These are phyloP conservation scores for Kingdonia uniflora DNA, from an alignment of 164 flowering plant species.

Conservation along the genomic window DNA sequence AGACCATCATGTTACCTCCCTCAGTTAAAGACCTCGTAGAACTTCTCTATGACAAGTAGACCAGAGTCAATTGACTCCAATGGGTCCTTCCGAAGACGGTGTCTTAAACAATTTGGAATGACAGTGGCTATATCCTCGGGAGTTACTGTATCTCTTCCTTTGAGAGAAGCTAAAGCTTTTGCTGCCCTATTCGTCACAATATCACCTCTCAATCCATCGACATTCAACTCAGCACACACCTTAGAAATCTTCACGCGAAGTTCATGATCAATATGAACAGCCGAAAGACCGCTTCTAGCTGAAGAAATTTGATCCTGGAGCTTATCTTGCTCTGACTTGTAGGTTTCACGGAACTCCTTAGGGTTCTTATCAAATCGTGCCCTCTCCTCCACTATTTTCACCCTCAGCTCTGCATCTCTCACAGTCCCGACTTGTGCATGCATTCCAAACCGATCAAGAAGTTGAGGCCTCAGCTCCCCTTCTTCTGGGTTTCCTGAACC, in stretches of 20 bases:
- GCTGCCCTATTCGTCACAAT: conserved; percentile 51
- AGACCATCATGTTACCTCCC: conserved; percentile 6
- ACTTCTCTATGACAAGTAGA: conserved; percentile 83
- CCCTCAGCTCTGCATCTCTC: conserved; percentile 89
- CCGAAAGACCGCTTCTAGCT: conserved; percentile 57
- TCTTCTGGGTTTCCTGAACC: conserved; percentile 98
- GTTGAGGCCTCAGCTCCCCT: conserved; percentile 96
- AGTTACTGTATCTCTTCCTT: conserved; percentile 73
- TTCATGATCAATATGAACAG: conserved; percentile 77
- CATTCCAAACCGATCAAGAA: conserved; percentile 97
- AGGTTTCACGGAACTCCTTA: conserved; percentile 65
- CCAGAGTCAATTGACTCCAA: conserved; percentile 97
- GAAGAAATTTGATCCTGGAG: conserved; percentile 68
- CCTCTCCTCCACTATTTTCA: conserved; percentile 94
- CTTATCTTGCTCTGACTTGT: conserved; percentile 73
- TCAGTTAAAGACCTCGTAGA: conserved; percentile 72
- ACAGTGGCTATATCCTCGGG: conserved; percentile 94
- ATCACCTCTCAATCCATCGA: conserved; percentile 17
- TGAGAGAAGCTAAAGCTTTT: conserved; percentile 84
- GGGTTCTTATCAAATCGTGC: conserved; percentile 79
- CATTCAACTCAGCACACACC: conserved; percentile 79
- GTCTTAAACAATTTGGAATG: conserved; percentile 93
- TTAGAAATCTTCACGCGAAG: conserved; percentile 83
- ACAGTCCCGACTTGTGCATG: conserved; percentile 98
- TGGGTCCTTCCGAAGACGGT: conserved; percentile 91